Percentiles rank a stretch among this genome's conserved stretches.
Conservation (phyloP, 345 rosid species). For the Brassica incana region DNA sequence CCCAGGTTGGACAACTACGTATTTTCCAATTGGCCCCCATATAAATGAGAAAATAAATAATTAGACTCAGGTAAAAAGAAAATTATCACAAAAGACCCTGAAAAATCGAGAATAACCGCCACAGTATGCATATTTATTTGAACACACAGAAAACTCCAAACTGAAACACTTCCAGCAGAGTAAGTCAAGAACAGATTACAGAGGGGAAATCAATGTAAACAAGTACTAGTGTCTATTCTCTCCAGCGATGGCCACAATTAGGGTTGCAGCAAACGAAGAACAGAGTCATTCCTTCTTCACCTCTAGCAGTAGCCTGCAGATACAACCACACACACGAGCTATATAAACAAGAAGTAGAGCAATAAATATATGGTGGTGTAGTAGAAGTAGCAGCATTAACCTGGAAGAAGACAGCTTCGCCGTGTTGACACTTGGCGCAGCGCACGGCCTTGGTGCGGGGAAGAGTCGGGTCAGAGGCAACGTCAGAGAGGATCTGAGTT, state of each 20-base stretch:
- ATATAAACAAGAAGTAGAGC: background rate
- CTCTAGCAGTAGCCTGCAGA: conserved; percentile 78
- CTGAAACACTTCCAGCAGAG: too few relatives aligned
- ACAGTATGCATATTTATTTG: too few relatives aligned
- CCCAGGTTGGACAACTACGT: too few relatives aligned
- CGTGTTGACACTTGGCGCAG: conserved; percentile 56
- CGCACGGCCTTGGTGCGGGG: conserved; percentile 74
- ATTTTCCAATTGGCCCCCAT: too few relatives aligned
- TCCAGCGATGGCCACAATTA: conserved; percentile 78
- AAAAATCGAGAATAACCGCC: too few relatives aligned
- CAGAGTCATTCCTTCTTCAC: conserved; percentile 95
- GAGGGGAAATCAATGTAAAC: background rate
- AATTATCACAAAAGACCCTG: too few relatives aligned
- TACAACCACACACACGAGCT: background rate
- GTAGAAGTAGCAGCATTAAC: conserved; percentile 30
- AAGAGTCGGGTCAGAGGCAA: conserved; percentile 82
- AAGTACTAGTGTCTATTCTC: conserved; percentile 44
- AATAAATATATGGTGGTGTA: background rate
- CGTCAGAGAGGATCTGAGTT: conserved; percentile 71
- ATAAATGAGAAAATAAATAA: too few relatives aligned
- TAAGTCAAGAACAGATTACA: too few relatives aligned
- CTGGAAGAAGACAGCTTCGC: conserved; percentile 88
- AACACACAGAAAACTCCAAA: too few relatives aligned
- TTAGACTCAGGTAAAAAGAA: too few relatives aligned
- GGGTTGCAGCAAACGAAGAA: conserved; percentile 95